Percentiles rank a stretch among this genome's conserved stretches.
Conservation (phyloP, 1,284 basidiomycete species). For the Abortiporus biennis region DNA sequence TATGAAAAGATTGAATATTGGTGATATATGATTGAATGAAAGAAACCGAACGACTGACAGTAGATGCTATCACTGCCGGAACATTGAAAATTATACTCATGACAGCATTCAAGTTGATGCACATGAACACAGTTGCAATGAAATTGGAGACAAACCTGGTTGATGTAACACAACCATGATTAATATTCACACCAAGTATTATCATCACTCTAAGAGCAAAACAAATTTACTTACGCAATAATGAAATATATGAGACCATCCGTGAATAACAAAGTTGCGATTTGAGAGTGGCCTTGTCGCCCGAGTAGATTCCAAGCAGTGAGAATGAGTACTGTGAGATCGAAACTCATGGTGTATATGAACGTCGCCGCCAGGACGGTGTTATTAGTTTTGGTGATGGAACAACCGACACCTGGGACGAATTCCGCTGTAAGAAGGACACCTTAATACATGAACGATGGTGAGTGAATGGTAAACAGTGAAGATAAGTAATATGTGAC, state of each 20-base stretch:
- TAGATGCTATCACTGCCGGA: constrained; percentile 2
- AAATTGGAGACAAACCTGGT: constrained; percentile 1
- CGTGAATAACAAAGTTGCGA: constrained; percentile 2
- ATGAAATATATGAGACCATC: constrained; percentile 4
- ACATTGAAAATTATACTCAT: constrained; percentile 6
- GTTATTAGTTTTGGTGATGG: constrained; percentile 52
- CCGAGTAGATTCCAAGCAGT: background rate
- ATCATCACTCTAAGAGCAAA: too few species aligned
- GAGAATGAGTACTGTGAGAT: constrained; percentile 3
- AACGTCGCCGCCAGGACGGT: constrained; percentile 43
- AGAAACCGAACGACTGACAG: background rate
- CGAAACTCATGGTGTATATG: constrained; percentile 21
- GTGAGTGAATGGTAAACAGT: constrained; percentile 17
- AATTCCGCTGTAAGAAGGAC: constrained; percentile 54
- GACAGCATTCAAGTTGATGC: background rate
- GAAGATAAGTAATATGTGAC: constrained; percentile 26
- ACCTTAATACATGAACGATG: constrained; percentile 29
- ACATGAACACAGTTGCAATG: constrained; percentile 2
- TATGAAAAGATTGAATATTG: background rate
- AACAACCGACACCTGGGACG: constrained; percentile 39
- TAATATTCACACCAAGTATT: too few species aligned
- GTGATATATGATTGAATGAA: background rate
- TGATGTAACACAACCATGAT: too few species aligned
- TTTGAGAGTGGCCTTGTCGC: background rate
- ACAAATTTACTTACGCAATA: constrained; percentile 3